phyloP scores from a whole-genome alignment of 73 alveolate species.

The Tetrahymena thermophila region DNA sequence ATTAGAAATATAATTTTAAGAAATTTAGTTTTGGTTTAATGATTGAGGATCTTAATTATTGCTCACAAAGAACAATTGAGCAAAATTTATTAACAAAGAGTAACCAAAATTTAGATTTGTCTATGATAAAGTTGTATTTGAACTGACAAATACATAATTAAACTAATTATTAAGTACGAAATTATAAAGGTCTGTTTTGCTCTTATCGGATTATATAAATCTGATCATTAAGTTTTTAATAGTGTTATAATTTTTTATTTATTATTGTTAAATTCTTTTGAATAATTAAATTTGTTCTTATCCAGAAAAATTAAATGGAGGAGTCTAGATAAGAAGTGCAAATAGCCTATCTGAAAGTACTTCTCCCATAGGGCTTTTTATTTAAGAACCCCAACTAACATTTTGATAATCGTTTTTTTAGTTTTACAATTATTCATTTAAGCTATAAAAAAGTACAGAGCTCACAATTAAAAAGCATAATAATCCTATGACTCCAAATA shows the following conservation, averaged over 20 bases:
- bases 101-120: background rate
- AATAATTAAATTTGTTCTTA: background rate
- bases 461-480: background rate
- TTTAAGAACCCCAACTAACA: background rate
- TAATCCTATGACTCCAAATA: background rate
- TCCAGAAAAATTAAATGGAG: background rate
- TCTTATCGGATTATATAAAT: background rate
- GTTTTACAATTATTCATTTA: background rate
- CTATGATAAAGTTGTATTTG: background rate
- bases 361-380: background rate
- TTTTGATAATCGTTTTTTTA: background rate
- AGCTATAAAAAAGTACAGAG: background rate
- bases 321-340: background rate
- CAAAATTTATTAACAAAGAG: background rate
- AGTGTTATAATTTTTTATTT: background rate
- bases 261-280: background rate
- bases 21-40: too few relatives aligned
- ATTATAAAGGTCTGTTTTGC: background rate
- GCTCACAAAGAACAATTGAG: background rate
- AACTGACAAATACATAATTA: background rate
- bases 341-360: background rate
- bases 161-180: background rate
- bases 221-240: background rate
- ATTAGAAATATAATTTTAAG: background rate
- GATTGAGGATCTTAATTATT: background rate